Base-by-base conservation (phyloP, 2,329 filamentous ascomycete species). In the Talaromyces sp. region DNA sequence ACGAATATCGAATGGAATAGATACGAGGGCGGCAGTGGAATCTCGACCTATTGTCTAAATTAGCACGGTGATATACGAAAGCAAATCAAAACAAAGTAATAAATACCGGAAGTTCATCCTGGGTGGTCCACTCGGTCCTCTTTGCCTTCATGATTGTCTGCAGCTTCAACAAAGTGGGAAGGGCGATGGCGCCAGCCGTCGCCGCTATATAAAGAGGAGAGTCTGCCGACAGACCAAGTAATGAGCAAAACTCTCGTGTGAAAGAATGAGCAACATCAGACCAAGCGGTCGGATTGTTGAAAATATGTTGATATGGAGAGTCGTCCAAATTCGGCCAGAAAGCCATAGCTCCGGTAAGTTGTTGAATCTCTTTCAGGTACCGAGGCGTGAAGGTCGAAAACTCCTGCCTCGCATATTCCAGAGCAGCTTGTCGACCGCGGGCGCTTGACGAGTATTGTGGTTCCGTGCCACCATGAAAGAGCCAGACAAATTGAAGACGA, bases 1-100 rank as follows among this genome's bases (percentile, higher is more conserved):
- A 99, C 95, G 75, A 99, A 99, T 74, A 99, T 97, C 64, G 91
- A 91, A 77, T 99, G 95, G 81, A 96, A 99, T 61, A 85, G 82
- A 73, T 88, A 90, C 6, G 83, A 82, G 2, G 84, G 84, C 2
- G 88, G 88, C 3, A 90, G 79, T 0, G 88, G 85, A 16, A 88
- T 88, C 76, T 90, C 88, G 50, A 89, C 85, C 83, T 85, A 63
- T 35, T 10, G n/a, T 37, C 33, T 14, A 5, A 22, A 11, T 56
- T 22, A 56, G 27, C 27, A 35, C 16, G 8, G 14, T 13, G 22
- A 33, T 27, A 52, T 52, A 31, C n/a, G 27, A 35, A 11, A 5
- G 48, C n/a, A 2, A n/a, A 19, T 54, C 16, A 35, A 56, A 37
- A 67, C 24, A 11, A 35, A 27, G 86, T 84, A 1, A 86, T 88